A percentile compares a stretch with the other conserved stretches of the same genome.
Conservation (phyloP, 2,329 filamentous ascomycete species). For the Xylariales sp. region DNA sequence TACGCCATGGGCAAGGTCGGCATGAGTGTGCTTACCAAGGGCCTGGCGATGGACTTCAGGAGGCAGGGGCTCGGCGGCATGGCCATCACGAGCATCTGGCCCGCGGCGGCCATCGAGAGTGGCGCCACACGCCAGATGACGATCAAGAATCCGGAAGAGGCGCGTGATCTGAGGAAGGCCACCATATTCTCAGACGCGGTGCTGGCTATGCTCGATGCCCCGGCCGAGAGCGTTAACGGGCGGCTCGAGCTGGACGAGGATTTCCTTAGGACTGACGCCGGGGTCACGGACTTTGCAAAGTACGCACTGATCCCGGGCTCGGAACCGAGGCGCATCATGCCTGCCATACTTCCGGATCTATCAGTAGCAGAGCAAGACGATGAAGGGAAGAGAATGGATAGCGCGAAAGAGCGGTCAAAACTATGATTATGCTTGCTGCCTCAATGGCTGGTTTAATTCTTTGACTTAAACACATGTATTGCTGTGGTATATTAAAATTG, state of each 20-base stretch:
- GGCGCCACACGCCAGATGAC: conserved; percentile 62
- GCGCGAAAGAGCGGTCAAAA: conserved; percentile 39
- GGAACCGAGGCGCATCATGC: conserved; percentile 73
- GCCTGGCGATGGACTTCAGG: conserved; percentile 76
- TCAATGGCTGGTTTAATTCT: too few species aligned
- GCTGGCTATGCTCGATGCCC: conserved; percentile 62
- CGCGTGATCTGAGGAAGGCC: conserved; percentile 60
- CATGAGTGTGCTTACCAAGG: conserved; percentile 79
- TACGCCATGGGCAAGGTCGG: conserved; percentile 77
- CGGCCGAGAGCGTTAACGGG: conserved; percentile 62
- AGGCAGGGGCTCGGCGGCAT: conserved; percentile 61
- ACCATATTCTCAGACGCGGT: conserved; percentile 79
- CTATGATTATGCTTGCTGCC: too few species aligned
- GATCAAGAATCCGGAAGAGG: conserved; percentile 36
- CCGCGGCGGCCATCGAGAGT: conserved; percentile 70
- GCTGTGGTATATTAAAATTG: too few species aligned
- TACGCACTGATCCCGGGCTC: conserved; percentile 54
- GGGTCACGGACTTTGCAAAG: conserved; percentile 65
- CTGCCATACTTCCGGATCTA: conserved; percentile 61
- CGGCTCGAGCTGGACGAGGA: conserved; percentile 74
- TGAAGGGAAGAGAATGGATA: conserved; percentile 70
- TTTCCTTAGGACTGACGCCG: conserved; percentile 61
- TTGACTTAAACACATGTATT: too few species aligned
- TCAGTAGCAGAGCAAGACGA: conserved; percentile 75
- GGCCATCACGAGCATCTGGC: conserved; percentile 81